Evolutionary conservation across 2,329 filamentous ascomycete species (phyloP).

Genomic region (Chaetomiaceae sp.): DNA sequence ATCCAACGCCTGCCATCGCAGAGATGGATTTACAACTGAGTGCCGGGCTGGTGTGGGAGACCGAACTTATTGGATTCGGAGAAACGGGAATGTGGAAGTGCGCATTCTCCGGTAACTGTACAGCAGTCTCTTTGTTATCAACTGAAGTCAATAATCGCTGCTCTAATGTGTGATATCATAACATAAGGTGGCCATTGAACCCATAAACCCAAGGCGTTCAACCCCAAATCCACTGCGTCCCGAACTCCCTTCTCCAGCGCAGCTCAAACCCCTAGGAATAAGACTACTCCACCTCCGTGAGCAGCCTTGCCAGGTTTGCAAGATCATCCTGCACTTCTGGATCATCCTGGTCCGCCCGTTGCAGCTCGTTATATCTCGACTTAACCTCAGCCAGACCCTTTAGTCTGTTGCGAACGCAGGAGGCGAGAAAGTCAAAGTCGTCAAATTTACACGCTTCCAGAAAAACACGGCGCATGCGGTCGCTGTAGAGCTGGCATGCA

Average conservation of each 20-base stretch:
- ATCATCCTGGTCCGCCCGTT: conserved; percentile 17
- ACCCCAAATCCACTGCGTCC: no score
- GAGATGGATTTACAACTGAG: background rate
- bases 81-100: background rate
- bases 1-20: background rate
- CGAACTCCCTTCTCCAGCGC: no score
- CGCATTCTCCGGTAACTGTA: background rate
- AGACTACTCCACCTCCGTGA: conserved; percentile 20
- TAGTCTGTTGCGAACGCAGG: conserved; percentile 53
- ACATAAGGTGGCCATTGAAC: background rate
- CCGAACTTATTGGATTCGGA: background rate
- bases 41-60: background rate
- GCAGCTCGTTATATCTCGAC: conserved; percentile 15
- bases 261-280: no score
- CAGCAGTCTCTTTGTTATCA: no score
- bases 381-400: conserved; percentile 27
- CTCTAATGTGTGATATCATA: background rate
- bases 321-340: conserved; percentile 18
- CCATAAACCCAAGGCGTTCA: background rate
- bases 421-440: conserved; percentile 60
- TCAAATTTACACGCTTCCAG: conserved; percentile 58
- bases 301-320: conserved; percentile 10
- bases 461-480: conserved; percentile 73
- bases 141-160: background rate
- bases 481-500: conserved; percentile 75